Evolutionary conservation across 352 stramenopile species (phyloP), one percentile per base, ranked within the genome.

Genomic region (Globisporangium polare): DNA sequence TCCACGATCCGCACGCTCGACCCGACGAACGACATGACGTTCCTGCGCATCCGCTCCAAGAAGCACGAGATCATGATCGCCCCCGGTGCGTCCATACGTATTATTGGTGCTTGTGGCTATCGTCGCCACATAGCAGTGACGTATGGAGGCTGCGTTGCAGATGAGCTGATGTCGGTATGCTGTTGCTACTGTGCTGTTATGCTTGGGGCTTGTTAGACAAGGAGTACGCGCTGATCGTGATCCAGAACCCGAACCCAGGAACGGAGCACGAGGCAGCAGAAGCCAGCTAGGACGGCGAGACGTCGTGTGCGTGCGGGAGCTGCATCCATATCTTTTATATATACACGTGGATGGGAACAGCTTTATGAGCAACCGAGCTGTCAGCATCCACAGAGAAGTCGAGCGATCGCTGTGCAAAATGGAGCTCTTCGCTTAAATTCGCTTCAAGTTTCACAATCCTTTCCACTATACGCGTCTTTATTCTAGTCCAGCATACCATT

Each of bases 21-120:
- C 59, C 85, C 93, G 53, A 93, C 75, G n/a, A 94, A 97, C 70
- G 90, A 96, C 68, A 88, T 98, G 64, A 97, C 89, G 47, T 98
- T 98, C 71, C 68, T 98, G 35, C 78, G 92, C 42, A 94, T 98
- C 69, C 87, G 94, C 65, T 97, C 89, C 52, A 95, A 96, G 70
- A 94, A 97, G 68, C 80, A 97, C 69, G 94, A 98, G 80, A 96
- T 98, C 58, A 95, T 98, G 86, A 94, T 98, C 64, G 78, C 82
- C 7, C 87, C 87, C 15, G 81, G 77, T 84, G 50, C 22, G 26
- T 42, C 2, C 5, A 22, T 39, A 15, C 22, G 13, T 41, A n/a
- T 10, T 41, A 9, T 26, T 47, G 35, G 2, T 63, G n/a, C 12
- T 24, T 55, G 24, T 3, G 45, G 27, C 18, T 27, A 20, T 50